Conservation (phyloP, 768 basidiomycete genomes). For the Kwoniella shandongensis region DNA sequence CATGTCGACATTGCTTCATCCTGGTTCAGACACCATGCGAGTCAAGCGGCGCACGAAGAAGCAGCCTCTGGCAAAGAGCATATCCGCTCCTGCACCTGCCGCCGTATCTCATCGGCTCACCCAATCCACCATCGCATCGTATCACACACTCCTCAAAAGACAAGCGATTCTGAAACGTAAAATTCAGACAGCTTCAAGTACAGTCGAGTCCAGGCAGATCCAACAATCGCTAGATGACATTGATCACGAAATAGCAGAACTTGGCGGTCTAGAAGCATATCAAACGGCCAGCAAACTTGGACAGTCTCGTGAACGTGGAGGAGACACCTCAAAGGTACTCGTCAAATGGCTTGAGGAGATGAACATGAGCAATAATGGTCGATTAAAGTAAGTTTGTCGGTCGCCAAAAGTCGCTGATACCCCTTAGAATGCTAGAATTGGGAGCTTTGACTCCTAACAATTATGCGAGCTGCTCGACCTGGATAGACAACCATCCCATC, state of each 20-base stretch:
- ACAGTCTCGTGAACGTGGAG: conserved; percentile 77
- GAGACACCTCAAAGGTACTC: conserved; percentile 79
- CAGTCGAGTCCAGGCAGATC: conserved; percentile 13
- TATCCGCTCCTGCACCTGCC: background rate
- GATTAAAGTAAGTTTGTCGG: background rate
- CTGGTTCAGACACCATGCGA: background rate
- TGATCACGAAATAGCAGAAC: conserved; percentile 62
- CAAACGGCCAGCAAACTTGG: conserved; percentile 80
- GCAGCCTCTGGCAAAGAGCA: conserved; percentile 16
- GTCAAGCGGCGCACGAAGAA: conserved; percentile 8
- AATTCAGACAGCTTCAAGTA: background rate
- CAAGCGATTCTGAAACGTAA: conserved; percentile 60
- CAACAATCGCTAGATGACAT: conserved; percentile 54
- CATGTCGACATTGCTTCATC: no score
- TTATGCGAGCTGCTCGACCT: conserved; percentile 64
- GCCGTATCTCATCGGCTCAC: conserved; percentile 57
- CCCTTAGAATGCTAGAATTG: conserved; percentile 73
- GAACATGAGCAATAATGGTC: background rate
- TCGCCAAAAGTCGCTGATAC: background rate
- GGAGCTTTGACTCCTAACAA: conserved; percentile 85
- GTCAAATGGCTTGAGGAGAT: conserved; percentile 69
- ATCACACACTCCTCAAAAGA: conserved; percentile 75
- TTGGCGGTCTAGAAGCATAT: conserved; percentile 79
- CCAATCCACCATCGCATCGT: conserved; percentile 72
- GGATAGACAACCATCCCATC: conserved; percentile 74